Evolutionary conservation across 164 flowering plant species (phyloP), one percentile per base, ranked within the genome.

Genomic region (Berberis thunbergii): DNA sequence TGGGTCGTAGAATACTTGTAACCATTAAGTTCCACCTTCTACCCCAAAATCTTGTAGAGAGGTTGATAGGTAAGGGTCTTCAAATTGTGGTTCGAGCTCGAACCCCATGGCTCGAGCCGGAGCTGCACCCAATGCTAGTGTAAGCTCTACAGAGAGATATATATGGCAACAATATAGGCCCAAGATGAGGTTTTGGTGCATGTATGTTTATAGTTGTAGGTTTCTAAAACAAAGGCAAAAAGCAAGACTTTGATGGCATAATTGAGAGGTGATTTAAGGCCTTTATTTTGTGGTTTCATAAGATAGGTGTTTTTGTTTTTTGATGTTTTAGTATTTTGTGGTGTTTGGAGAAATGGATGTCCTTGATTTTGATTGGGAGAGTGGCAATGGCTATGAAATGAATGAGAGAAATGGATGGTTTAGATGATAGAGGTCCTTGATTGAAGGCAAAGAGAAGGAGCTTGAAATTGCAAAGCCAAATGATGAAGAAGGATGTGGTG

Each of bases 41-140:
- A 4, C 90, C 84, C 90, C 90, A 83, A 63, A 85, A 52, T 85
- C 82, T 49, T 80, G 83, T 6, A 83, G 60, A 0, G 90, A 85
- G 5, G 83, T 73, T 40, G 86, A 58, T 6, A 73, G 66, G 26
- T 26, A 26, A 26, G 26, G 26, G 26, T 26, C 26, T 26, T 26
- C 26, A 26, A 26, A 26, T 26, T 74, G 85, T 39, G 80, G 80
- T 62, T 84, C 89, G 4, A 80, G 72, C 67, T 84, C 82, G 1
- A 77, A 2, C 0, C 74, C 66, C 0, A 82, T 7, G 43, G 61
- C 64, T n/a, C 73, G 65, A 48, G 70, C 75, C n/a, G 71, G 10
- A 26, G 49, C 48, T 7, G 67, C 76, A 1, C n/a, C 49, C 0
- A 60, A 1, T 10, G 78, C 80, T 4, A 78, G 63, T 2, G 67